A percentile compares a stretch with the other conserved stretches of the same genome.
Conservation (phyloP, 768 basidiomycete genomes). For the Psilocybe cubensis region DNA sequence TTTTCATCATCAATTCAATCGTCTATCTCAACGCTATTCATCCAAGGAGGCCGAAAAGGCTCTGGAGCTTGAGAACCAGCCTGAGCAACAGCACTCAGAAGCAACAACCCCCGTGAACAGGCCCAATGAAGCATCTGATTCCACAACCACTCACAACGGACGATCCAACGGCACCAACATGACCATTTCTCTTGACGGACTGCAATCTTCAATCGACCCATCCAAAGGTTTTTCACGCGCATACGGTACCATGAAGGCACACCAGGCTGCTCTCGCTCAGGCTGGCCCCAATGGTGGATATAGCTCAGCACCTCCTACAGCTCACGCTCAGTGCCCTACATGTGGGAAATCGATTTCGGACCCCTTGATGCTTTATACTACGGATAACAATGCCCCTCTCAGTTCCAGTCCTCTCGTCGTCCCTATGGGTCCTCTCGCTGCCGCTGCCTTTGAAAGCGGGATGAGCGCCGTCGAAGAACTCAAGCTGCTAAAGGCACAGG, state of each 20-base stretch:
- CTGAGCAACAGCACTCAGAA: slow-evolving; percentile 7
- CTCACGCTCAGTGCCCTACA: slow-evolving; percentile 53
- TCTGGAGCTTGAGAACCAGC: slow-evolving; percentile 13
- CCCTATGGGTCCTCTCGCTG: slow-evolving; percentile 60
- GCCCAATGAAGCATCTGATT: slow-evolving; percentile 11
- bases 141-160: slow-evolving; percentile 6
- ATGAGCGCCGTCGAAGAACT: slow-evolving; percentile 81
- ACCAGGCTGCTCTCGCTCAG: slow-evolving; percentile 21
- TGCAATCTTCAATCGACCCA: slow-evolving; percentile 41
- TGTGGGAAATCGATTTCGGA: slow-evolving; percentile 58
- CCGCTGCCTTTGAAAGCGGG: slow-evolving; percentile 65
- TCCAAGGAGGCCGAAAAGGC: slow-evolving; percentile 16
- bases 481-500: slow-evolving; percentile 79
- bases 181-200: slow-evolving; percentile 55
- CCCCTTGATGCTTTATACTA: slow-evolving; percentile 37
- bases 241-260: slow-evolving; percentile 27
- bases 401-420: slow-evolving; percentile 55
- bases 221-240: slow-evolving; percentile 33
- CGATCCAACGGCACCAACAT: slow-evolving; percentile 29
- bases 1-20: background rate
- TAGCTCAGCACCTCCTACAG: slow-evolving; percentile 49
- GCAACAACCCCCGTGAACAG: slow-evolving; percentile 10
- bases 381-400: slow-evolving; percentile 46
- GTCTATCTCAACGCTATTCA: background rate
- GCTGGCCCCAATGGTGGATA: slow-evolving; percentile 21